phyloP scores from a whole-genome alignment of 2,329 filamentous ascomycete genomes.

The Fusarium annulatum region DNA sequence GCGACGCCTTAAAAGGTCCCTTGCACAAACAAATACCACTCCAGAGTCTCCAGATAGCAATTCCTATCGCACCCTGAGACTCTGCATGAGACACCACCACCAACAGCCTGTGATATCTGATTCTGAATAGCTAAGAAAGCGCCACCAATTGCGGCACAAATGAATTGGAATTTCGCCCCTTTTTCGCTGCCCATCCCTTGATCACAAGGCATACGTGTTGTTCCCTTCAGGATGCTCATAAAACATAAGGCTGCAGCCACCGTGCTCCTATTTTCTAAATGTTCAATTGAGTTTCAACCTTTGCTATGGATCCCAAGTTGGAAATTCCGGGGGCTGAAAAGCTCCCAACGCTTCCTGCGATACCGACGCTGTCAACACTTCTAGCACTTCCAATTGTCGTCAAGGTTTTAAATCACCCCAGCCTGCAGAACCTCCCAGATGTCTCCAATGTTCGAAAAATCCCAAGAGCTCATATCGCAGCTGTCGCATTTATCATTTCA shows the following conservation, averaged over 20 bases:
- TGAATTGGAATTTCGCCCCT: background rate
- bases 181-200: background rate
- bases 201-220: background rate
- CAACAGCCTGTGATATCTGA: background rate
- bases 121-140: background rate
- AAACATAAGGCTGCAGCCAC: background rate
- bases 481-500: background rate
- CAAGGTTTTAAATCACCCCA: background rate
- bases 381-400: background rate
- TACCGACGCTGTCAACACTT: background rate
- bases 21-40: background rate
- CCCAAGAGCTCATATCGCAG: background rate
- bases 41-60: no score
- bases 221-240: background rate
- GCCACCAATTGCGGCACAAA: background rate
- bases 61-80: background rate
- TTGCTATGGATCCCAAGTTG: background rate
- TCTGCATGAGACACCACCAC: background rate
- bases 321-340: background rate
- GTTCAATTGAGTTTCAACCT: no score
- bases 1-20: background rate
- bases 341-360: accelerated
- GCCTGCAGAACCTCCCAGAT: background rate
- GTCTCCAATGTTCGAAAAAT: background rate
- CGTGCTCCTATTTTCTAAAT: background rate